Evolutionary conservation across 2,329 filamentous ascomycete species (phyloP).

Genomic region (Orbilia blumenaviensis): DNA sequence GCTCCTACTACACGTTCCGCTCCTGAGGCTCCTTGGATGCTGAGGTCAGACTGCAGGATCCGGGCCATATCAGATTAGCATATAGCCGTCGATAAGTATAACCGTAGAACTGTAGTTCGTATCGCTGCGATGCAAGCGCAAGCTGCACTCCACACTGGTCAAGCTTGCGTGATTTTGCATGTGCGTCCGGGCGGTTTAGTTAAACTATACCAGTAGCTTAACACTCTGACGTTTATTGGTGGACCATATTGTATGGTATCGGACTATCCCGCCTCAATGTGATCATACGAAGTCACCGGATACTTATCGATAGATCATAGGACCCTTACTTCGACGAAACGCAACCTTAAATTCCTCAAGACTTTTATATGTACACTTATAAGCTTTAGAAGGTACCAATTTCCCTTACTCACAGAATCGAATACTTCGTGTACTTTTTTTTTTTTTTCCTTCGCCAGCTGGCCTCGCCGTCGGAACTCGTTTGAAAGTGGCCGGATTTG

Average conservation of each 20-base stretch:
- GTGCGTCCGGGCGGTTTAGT: not conserved
- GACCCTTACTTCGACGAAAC: not conserved
- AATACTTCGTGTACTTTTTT: too few species aligned
- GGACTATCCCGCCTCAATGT: not conserved
- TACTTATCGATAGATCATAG: constrained; percentile 2
- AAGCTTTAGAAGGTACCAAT: too few species aligned
- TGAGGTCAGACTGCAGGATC: not conserved
- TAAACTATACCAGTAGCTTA: too few species aligned
- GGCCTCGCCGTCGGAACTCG: not conserved
- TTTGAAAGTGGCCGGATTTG: constrained; percentile 2
- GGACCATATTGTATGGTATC: too few species aligned
- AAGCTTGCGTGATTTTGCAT: constrained; percentile 1
- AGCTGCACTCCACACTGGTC: constrained; percentile 3
- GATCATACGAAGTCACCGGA: not conserved
- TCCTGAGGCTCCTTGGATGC: not conserved
- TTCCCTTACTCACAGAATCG: not conserved
- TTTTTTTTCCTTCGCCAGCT: not conserved
- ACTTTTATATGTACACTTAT: too few species aligned
- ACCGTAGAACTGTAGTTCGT: not conserved
- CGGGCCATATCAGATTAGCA: not conserved
- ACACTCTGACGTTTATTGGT: too few species aligned
- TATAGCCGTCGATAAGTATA: not conserved
- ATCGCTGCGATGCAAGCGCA: constrained; percentile 3
- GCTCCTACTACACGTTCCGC: too few species aligned
- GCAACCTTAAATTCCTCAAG: not conserved